Evolutionary conservation across 202 grass and related monocot species (phyloP).

Genomic region (Brachypodium distachyon): DNA sequence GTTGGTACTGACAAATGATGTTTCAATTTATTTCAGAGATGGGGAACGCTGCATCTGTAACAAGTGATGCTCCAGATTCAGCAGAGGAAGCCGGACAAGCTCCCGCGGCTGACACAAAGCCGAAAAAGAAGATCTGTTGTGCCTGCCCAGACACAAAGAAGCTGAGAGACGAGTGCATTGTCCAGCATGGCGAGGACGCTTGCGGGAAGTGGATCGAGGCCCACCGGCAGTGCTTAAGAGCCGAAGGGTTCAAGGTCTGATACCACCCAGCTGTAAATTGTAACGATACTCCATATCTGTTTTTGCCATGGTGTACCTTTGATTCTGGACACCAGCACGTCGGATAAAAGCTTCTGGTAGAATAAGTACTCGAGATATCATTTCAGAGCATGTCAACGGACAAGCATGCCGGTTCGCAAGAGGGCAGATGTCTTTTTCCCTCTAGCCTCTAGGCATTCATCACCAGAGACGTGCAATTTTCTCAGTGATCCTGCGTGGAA

Average conservation of each 20-base stretch:
- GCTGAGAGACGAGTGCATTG: conserved; percentile 77
- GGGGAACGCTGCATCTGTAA: conserved; percentile 28
- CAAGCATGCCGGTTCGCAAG: conserved; percentile 14
- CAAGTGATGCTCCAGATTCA: background rate
- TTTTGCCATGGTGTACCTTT: background rate
- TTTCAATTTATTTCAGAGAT: conserved; percentile 26
- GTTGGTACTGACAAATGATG: background rate
- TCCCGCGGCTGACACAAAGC: conserved; percentile 36
- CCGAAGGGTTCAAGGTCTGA: conserved; percentile 82
- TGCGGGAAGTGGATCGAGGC: conserved; percentile 88
- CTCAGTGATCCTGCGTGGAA: background rate
- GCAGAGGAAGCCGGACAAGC: background rate
- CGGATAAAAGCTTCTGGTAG: conserved; percentile 9
- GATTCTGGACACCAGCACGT: background rate
- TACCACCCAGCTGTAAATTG: too few species aligned
- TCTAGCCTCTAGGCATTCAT: background rate
- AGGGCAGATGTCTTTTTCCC: background rate
- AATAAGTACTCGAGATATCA: too few species aligned
- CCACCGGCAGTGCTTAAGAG: conserved; percentile 64
- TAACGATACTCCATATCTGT: too few species aligned
- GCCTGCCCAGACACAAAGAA: conserved; percentile 95
- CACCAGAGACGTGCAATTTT: background rate
- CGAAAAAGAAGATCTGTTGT: conserved; percentile 97
- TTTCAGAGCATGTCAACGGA: too few species aligned
- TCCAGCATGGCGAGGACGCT: conserved; percentile 66